Conservation (phyloP, 805 yeast species). For the Yamadazyma laniorum region DNA sequence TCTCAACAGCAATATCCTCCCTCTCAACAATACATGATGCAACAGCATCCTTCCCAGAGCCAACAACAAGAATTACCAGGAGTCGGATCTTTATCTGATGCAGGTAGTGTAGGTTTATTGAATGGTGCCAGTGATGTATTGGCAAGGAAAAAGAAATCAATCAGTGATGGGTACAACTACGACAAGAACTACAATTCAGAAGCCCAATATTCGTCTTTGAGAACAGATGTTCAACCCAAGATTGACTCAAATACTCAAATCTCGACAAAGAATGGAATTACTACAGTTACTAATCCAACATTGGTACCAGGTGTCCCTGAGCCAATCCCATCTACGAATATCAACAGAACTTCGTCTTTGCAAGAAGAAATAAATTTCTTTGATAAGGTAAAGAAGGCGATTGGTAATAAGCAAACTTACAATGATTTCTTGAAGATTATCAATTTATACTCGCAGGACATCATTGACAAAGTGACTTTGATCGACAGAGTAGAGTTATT, state of each 20-base stretch:
- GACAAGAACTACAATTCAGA: constrained; percentile 37
- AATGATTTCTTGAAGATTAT: constrained; percentile 88
- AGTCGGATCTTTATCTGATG: neutral
- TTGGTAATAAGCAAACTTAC: constrained; percentile 86
- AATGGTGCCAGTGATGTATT: constrained; percentile 2
- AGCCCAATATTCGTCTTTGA: constrained; percentile 48
- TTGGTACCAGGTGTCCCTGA: constrained; percentile 84
- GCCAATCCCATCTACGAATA: constrained; percentile 55
- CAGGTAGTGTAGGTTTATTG: constrained; percentile 3
- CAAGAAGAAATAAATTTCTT: constrained; percentile 87
- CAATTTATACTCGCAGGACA: constrained; percentile 85
- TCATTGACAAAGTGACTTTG: constrained; percentile 77
- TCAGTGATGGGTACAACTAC: constrained; percentile 26
- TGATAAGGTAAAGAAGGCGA: constrained; percentile 84
- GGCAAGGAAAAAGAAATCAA: constrained; percentile 20
- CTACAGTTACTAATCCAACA: constrained; percentile 51
- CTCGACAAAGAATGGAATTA: constrained; percentile 23
- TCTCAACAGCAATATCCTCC: constrained; percentile 7
- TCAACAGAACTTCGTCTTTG: constrained; percentile 54
- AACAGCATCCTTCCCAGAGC: constrained; percentile 12
- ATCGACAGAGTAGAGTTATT: constrained; percentile 84
- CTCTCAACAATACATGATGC: constrained; percentile 9
- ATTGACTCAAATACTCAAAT: constrained; percentile 16
- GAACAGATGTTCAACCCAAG: constrained; percentile 31
- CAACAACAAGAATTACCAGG: constrained; percentile 4